A percentile compares a stretch with the other conserved stretches of the same genome.
These are phyloP conservation scores for Mangifera indica DNA, from an alignment of 345 rosid species.

Conservation along the genomic window DNA sequence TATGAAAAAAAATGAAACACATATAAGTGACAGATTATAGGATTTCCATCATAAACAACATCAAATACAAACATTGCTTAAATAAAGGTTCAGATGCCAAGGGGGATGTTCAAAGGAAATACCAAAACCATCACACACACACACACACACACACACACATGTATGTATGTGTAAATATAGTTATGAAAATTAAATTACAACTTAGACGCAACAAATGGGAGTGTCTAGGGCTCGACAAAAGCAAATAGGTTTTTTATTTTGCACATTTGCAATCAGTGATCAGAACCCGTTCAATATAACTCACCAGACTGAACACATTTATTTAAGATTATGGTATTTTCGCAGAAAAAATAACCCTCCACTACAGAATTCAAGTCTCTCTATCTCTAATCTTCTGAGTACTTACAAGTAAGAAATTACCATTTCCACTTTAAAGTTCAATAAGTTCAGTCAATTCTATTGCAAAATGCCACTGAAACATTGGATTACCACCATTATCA, in stretches of 20 bases:
- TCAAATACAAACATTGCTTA: not conserved
- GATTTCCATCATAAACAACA: not conserved
- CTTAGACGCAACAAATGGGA: not conserved
- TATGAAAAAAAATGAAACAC: constrained; percentile 23
- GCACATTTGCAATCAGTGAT: not conserved
- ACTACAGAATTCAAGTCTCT: not conserved
- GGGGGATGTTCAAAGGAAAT: not conserved
- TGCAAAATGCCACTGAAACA: not conserved
- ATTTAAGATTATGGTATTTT: not conserved
- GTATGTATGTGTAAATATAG: too few relatives aligned
- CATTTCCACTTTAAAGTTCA: not conserved
- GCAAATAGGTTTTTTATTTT: not conserved
- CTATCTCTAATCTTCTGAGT: too few relatives aligned
- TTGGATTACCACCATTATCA: not conserved
- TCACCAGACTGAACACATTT: not conserved
- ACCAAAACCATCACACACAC: not conserved
- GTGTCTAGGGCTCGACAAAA: not conserved
- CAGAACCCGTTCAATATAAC: not conserved
- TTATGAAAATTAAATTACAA: not conserved
- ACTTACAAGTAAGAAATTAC: too few relatives aligned
- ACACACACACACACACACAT: not conserved
- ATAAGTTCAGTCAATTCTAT: not conserved
- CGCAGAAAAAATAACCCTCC: not conserved
- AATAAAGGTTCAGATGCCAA: not conserved
- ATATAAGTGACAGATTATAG: not conserved